These are phyloP conservation scores for Diutina rugosa DNA, from an alignment of 1,139 yeast species.

Conservation along the genomic window DNA sequence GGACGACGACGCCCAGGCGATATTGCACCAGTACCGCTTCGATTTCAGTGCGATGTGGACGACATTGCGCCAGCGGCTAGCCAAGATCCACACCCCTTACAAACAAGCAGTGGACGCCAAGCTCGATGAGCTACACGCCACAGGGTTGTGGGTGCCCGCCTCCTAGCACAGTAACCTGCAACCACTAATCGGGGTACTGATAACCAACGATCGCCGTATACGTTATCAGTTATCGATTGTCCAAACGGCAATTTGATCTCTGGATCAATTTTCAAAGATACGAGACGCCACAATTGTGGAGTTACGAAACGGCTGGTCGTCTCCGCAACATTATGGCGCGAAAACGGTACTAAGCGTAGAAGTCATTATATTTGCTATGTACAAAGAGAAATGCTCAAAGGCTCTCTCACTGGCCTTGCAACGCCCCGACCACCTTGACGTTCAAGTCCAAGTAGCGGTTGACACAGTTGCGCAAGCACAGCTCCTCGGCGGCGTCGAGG, in stretches of 20 bases:
- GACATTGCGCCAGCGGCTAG: not conserved
- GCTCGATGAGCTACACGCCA: not conserved
- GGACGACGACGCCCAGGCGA: not conserved
- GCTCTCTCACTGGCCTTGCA: conserved; percentile 7
- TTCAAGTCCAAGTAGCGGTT: conserved; percentile 82
- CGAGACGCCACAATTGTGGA: too few species aligned
- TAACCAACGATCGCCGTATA: not conserved
- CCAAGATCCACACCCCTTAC: not conserved
- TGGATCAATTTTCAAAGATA: too few species aligned
- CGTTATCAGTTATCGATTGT: too few species aligned
- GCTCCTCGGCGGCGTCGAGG: conserved; percentile 48
- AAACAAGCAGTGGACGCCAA: not conserved
- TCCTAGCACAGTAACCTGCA: not conserved
- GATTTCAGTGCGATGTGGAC: not conserved
- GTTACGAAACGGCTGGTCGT: too few species aligned
- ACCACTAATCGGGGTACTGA: not conserved
- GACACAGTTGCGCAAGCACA: conserved; percentile 69
- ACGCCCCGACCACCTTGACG: conserved; percentile 61
- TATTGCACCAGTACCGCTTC: not conserved
- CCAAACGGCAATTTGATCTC: too few species aligned
- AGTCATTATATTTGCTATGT: not conserved
- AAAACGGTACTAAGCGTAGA: not conserved
- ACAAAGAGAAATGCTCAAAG: not conserved
- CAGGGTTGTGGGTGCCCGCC: not conserved
- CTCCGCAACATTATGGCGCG: too few species aligned